Base-by-base conservation (phyloP, 2,329 filamentous ascomycete genomes). In the Nannizziopsis barbatae region DNA sequence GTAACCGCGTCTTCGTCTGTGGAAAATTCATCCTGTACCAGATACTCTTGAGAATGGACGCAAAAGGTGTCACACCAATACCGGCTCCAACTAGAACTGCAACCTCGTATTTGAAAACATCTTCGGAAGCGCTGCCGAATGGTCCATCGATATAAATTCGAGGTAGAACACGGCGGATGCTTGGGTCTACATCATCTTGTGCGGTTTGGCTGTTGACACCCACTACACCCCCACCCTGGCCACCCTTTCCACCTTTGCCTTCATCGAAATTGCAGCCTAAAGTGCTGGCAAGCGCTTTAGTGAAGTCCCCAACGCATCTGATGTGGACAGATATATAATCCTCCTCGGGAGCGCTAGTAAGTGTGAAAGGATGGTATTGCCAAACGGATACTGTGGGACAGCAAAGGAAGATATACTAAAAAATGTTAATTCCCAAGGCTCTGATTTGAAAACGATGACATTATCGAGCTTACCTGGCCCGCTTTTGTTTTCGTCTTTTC, bases 11-110 rank as follows among this genome's bases (percentile, higher is more conserved):
- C 69, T 83, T 84, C 63, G 54, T 52, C 39, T 86, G 81, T 2
- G 84, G 83, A 67, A 86, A 89, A 74, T 88, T 90, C 82, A 90
- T 88, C 43, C 86, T 80, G 72, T 92, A 93, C 86, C 86, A 93
- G 68, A 93, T 90, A 46, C 83, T 88, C 73, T 93, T 93, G 61
- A 75, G 62, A 42, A 75, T 74, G 27, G 69, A 72, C 11, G 72
- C 73, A 56, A 75, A 75, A 5, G 71, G 70, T 9, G 72, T 74
- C 3, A 75, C 71, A 55, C 71, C 71, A 49, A 74, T 74, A 60
- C 72, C 73, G 1, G 71, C 70, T 53, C 71, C 72, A 20, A 72
- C 69, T 4, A 75, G 62, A 5, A 75, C 62, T 1, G 72, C 71
- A 36, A 75, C 65, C 56, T 75, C 72, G 53, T 73, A 75, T 53